These are phyloP conservation scores for Marvania coccoides DNA, from an alignment of 139 green algal genomes.

Conservation along the genomic window DNA sequence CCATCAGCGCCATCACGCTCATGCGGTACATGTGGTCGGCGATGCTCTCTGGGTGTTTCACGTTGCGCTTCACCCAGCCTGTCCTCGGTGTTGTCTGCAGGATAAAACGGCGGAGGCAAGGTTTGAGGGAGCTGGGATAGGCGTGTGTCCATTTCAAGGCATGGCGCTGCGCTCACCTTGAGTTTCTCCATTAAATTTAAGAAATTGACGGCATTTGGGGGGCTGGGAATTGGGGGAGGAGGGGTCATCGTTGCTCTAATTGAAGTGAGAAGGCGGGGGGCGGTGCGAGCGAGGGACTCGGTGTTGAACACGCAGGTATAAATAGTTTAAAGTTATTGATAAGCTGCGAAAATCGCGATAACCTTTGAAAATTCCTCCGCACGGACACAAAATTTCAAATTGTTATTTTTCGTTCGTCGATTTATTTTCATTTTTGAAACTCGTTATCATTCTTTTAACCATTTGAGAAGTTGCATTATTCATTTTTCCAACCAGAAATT, in stretches of 20 bases:
- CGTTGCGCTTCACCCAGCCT: conserved; percentile 74
- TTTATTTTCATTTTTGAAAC: too few relatives aligned
- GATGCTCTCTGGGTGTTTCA: conserved; percentile 80
- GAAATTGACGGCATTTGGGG: conserved; percentile 59
- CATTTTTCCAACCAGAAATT: too few relatives aligned
- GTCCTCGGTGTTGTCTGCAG: conserved; percentile 74
- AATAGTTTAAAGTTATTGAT: too few relatives aligned
- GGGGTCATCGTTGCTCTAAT: neutral
- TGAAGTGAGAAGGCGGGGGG: too few relatives aligned
- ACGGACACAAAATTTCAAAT: too few relatives aligned
- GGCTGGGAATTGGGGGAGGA: conserved; percentile 6
- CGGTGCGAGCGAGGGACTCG: too few relatives aligned
- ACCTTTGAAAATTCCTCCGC: too few relatives aligned
- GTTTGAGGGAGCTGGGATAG: neutral
- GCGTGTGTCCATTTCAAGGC: too few relatives aligned
- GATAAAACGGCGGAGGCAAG: neutral
- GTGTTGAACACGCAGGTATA: too few relatives aligned
- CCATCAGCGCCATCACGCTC: conserved; percentile 80
- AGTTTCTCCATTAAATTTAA: conserved; percentile 63
- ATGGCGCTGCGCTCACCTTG: conserved; percentile 37
- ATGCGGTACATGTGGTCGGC: conserved; percentile 96
- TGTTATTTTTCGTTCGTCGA: too few relatives aligned
- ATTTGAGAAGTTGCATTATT: neutral
- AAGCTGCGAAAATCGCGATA: too few relatives aligned
- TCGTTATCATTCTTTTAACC: neutral